Conservation (phyloP, 2,329 filamentous ascomycete genomes). For the Fusarium sp. region DNA sequence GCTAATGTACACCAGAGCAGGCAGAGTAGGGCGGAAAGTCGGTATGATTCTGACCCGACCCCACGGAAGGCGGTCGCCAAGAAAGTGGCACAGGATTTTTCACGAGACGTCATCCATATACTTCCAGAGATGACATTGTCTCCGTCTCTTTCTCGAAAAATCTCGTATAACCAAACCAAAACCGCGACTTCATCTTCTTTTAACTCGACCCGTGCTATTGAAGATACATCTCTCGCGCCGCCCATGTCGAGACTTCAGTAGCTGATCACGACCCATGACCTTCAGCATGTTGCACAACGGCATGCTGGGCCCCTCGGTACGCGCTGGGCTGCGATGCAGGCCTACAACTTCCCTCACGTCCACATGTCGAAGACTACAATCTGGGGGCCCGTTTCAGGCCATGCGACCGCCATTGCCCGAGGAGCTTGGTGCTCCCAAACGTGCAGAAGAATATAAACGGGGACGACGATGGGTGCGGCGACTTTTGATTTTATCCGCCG, state of each 20-base stretch:
- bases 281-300: slow-evolving; percentile 45
- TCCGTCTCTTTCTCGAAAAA: not conserved
- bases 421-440: slow-evolving; percentile 76
- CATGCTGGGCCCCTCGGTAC: slow-evolving; percentile 40
- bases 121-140: slow-evolving; percentile 11
- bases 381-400: slow-evolving; percentile 63
- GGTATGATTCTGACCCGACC: slow-evolving; percentile 24
- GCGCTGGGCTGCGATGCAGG: slow-evolving; percentile 42
- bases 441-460: slow-evolving; percentile 75
- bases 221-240: not conserved
- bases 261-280: slow-evolving; percentile 24
- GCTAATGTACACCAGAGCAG: too few species aligned
- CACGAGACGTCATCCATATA: slow-evolving; percentile 39
- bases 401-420: slow-evolving; percentile 80
- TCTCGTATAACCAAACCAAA: too few species aligned
- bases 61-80: slow-evolving; percentile 19
- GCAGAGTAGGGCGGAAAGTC: slow-evolving; percentile 10
- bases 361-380: slow-evolving; percentile 44
- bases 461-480: slow-evolving; percentile 81
- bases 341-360: slow-evolving; percentile 62
- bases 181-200: not conserved
- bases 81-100: slow-evolving; percentile 32
- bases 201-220: not conserved
- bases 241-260: slow-evolving; percentile 24
- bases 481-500: slow-evolving; percentile 67